Evolutionary conservation across 768 basidiomycete species (phyloP).

Genomic region (Boletus patriciae): DNA sequence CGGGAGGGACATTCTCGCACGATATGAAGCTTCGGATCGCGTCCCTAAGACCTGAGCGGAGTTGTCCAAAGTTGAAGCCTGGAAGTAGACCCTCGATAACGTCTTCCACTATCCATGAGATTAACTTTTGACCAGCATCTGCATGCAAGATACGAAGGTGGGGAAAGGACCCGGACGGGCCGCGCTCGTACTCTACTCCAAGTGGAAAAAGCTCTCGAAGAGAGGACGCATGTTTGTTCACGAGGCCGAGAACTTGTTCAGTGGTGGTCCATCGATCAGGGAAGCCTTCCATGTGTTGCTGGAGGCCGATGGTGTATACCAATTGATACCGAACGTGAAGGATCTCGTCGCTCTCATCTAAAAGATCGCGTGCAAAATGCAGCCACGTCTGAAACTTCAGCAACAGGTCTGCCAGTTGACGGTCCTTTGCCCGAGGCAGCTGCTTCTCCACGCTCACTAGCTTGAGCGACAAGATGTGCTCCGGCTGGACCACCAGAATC

Average conservation of each 20-base stretch:
- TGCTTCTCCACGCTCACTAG: slow-evolving; percentile 45
- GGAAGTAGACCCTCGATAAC: slow-evolving; percentile 18
- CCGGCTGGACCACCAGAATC: slow-evolving; percentile 50
- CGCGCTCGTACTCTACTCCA: slow-evolving; percentile 19
- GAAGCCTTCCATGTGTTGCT: no score
- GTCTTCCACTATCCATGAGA: slow-evolving; percentile 13
- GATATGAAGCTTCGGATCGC: slow-evolving; percentile 30
- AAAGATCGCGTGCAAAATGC: slow-evolving; percentile 27
- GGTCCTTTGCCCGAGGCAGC: neutral
- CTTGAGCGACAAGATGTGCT: slow-evolving; percentile 52
- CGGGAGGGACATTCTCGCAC: neutral
- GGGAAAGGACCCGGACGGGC: slow-evolving; percentile 23
- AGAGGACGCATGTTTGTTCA: slow-evolving; percentile 15
- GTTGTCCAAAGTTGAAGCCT: slow-evolving; percentile 16
- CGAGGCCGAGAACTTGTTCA: slow-evolving; percentile 31
- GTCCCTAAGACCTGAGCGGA: neutral
- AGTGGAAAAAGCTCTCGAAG: slow-evolving; percentile 6
- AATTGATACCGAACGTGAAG: slow-evolving; percentile 21
- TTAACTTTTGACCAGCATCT: slow-evolving; percentile 11
- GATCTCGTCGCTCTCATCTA: slow-evolving; percentile 34
- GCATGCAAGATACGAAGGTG: slow-evolving; percentile 22
- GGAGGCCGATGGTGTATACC: no score
- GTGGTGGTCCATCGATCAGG: slow-evolving; percentile 25
- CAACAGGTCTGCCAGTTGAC: slow-evolving; percentile 17
- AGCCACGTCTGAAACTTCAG: slow-evolving; percentile 31